Conservation (phyloP, 2,329 filamentous ascomycete species). For the Diatrype stigma region DNA sequence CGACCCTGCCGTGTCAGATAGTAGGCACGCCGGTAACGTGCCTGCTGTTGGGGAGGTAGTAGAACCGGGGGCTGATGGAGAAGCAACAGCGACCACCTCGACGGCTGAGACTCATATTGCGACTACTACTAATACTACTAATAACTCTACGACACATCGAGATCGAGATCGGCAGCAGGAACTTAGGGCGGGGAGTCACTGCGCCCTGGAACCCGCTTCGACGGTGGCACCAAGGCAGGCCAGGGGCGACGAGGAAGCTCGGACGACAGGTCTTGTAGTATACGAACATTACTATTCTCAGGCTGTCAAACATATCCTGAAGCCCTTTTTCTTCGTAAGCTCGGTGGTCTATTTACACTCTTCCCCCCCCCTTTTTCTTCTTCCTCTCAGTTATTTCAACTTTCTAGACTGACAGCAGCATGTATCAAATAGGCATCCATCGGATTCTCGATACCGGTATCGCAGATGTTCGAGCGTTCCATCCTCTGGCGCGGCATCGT, state of each 20-base stretch:
- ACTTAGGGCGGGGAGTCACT: constrained; percentile 1
- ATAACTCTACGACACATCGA: too few relatives aligned
- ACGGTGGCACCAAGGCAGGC: neutral
- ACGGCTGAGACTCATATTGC: too few relatives aligned
- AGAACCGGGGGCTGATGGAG: too few relatives aligned
- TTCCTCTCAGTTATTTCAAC: too few relatives aligned
- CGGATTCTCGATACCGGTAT: constrained; percentile 75
- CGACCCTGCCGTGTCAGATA: neutral
- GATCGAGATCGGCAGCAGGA: neutral
- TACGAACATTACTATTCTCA: constrained; percentile 38
- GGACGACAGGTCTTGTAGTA: constrained; percentile 11
- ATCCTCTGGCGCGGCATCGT: constrained; percentile 71
- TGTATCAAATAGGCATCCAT: constrained; percentile 53
- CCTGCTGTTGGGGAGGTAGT: too few relatives aligned
- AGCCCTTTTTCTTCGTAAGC: constrained; percentile 69
- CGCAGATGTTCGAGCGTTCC: constrained; percentile 58
- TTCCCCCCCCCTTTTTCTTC: too few relatives aligned
- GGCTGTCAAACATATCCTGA: constrained; percentile 48
- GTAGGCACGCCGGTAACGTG: neutral
- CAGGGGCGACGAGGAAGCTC: neutral
- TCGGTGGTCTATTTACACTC: too few relatives aligned
- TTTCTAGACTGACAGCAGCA: too few relatives aligned
- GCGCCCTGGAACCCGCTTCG: neutral
- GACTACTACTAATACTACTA: too few relatives aligned
- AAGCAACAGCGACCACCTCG: too few relatives aligned